Evolutionary conservation across 78 protist genomes (phyloP).

Genomic region (Creolimax fragrantissima): DNA sequence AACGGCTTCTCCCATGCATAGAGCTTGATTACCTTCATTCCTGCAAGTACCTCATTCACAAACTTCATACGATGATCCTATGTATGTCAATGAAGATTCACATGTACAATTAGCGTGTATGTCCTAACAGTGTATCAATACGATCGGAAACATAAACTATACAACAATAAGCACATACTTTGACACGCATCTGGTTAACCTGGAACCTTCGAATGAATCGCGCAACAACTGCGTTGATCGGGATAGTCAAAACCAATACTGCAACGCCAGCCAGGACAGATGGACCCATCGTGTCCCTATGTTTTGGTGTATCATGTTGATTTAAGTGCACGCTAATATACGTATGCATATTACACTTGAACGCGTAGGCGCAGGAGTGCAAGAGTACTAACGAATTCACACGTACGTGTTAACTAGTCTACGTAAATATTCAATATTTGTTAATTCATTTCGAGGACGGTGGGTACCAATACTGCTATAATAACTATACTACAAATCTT

Average conservation of each 20-base stretch:
- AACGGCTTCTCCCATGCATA: slow-evolving; percentile 67
- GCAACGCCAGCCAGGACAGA: slow-evolving; percentile 51
- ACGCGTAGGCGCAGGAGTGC: too few relatives aligned
- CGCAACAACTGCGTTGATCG: slow-evolving; percentile 26
- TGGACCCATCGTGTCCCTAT: slow-evolving; percentile 29
- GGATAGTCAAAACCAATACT: slow-evolving; percentile 44
- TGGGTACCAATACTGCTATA: too few relatives aligned
- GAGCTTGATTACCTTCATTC: slow-evolving; percentile 64
- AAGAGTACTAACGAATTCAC: too few relatives aligned
- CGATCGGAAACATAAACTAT: background rate
- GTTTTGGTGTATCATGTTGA: too few relatives aligned
- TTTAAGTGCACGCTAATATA: too few relatives aligned
- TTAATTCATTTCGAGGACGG: too few relatives aligned
- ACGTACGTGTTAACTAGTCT: too few relatives aligned
- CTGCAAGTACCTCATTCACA: slow-evolving; percentile 54
- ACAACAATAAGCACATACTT: background rate
- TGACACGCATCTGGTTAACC: background rate
- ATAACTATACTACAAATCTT: too few relatives aligned
- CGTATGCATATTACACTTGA: too few relatives aligned
- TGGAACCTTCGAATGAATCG: background rate
- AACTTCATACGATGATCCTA: slow-evolving; percentile 43
- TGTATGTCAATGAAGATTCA: background rate
- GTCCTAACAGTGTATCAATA: background rate
- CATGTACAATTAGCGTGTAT: background rate
- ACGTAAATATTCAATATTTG: too few relatives aligned